Base-by-base conservation (phyloP, 176 grass and related monocot species). In the Sorghum bicolor region DNA sequence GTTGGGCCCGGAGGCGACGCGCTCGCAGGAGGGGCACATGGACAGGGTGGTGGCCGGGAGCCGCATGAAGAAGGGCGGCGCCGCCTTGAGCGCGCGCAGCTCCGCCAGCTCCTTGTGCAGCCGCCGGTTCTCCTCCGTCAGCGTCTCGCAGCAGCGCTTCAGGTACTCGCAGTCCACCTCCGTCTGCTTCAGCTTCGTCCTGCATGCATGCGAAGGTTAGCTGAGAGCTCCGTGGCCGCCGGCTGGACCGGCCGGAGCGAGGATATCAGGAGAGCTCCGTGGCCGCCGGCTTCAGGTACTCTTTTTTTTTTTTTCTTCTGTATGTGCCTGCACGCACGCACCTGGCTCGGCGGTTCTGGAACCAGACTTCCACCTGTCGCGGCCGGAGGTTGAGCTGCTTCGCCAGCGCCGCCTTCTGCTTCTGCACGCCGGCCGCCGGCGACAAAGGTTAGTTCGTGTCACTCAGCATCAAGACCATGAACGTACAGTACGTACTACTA, bases 11-110 rank as follows among this genome's bases (percentile, higher is more conserved):
- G 90, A 84, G 28, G 86, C 81, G 26, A 91, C 80, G 75, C 95
- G 95, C 86, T 94, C 95, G 69, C 95, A 98, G 30, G 95, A 98
- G 5, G 95, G 90, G 58, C 95, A 98, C 95, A 98, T 98, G 71
- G 92, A 98, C 72, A 98, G 86, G 7, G 95, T 98, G 9, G 95
- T 98, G 6, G 95, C 95, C 0, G 95, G 95, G 55, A 94, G 87
- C 84, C 91, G 88, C 92, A 88, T 91, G 89, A 86, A 95, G 86
- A 98, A 98, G 1, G 90, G 92, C 36, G 88, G 80, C 67, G 82
- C 76, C 15, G 87, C 88, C 89, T 98, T 95, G 53, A 98, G 89
- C 6, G 87, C 85, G 11, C 91, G 85, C 43, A 97, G 87, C 75
- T 97, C 91, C 7, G 94, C 84, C 33, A 97, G 64, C 80, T 97